phyloP scores from a whole-genome alignment of 495 filamentous ascomycete genomes.

The Cudoniella acicularis region DNA sequence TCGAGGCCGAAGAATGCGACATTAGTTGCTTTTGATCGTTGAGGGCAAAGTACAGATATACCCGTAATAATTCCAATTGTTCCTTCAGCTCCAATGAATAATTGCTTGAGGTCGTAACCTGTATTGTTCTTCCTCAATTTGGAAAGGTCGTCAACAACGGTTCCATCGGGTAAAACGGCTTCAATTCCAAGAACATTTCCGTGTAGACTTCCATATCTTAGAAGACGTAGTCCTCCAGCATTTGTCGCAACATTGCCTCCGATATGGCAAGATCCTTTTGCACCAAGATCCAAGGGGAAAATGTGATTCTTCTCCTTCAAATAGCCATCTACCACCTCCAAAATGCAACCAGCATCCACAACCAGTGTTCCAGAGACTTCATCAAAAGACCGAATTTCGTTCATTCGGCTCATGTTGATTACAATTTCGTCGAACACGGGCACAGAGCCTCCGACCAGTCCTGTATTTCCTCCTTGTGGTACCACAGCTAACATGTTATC shows the following conservation, averaged over 20 bases:
- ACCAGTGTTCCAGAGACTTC: conserved; percentile 88
- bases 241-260: conserved; percentile 99
- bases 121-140: conserved; percentile 96
- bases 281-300: conserved; percentile 92
- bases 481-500: conserved; percentile 86
- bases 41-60: conserved; percentile 84
- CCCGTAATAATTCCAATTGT: conserved; percentile 93
- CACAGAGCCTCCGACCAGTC: conserved; percentile 89
- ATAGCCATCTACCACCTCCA: conserved; percentile 83
- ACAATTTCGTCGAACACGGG: conserved; percentile 98
- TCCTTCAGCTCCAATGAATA: conserved; percentile 93
- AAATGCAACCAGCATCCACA: conserved; percentile 83
- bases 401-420: conserved; percentile 83
- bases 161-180: conserved; percentile 88
- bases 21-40: conserved; percentile 77
- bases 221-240: conserved; percentile 82
- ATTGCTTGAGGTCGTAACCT: conserved; percentile 95
- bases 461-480: conserved; percentile 97
- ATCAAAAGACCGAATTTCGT: conserved; percentile 86
- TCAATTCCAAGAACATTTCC: conserved; percentile 90
- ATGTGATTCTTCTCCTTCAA: conserved; percentile 75
- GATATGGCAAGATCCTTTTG: conserved; percentile 95
- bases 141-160: conserved; percentile 81
- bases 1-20: conserved; percentile 87
- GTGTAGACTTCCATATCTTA: conserved; percentile 92